These are phyloP conservation scores for Globisporangium iwayamae DNA, from an alignment of 352 stramenopile genomes.

Conservation along the genomic window DNA sequence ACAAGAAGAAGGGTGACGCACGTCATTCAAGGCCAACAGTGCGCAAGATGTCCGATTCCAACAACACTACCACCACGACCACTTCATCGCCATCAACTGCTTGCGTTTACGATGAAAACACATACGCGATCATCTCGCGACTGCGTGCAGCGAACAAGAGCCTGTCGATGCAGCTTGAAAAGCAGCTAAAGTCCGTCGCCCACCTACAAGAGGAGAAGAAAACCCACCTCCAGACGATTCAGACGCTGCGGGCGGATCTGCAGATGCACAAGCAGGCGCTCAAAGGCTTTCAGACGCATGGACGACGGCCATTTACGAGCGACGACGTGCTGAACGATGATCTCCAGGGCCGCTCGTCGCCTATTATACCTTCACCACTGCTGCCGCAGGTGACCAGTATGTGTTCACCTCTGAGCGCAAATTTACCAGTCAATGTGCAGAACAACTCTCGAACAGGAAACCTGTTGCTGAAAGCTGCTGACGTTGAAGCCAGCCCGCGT, in stretches of 20 bases:
- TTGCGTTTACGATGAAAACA: conserved; percentile 46
- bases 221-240: conserved; percentile 33
- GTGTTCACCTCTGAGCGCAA: background rate
- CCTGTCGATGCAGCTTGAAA: conserved; percentile 38
- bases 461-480: background rate
- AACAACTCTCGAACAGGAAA: background rate
- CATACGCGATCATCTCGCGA: conserved; percentile 46
- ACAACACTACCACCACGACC: background rate
- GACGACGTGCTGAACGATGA: conserved; percentile 1
- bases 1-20: background rate
- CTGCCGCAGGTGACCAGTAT: conserved; percentile 10
- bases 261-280: conserved; percentile 50
- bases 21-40: background rate
- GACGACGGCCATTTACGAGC: background rate
- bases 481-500: background rate
- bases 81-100: background rate
- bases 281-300: conserved; percentile 20
- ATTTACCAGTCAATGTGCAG: background rate
- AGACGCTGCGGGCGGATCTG: conserved; percentile 40
- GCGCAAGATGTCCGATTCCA: background rate
- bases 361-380: background rate
- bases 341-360: too few relatives aligned
- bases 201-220: conserved; percentile 51
- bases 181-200: conserved; percentile 45
- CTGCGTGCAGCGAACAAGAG: conserved; percentile 49